Conservation (phyloP, 345 rosid genomes). For the Populus alba region DNA sequence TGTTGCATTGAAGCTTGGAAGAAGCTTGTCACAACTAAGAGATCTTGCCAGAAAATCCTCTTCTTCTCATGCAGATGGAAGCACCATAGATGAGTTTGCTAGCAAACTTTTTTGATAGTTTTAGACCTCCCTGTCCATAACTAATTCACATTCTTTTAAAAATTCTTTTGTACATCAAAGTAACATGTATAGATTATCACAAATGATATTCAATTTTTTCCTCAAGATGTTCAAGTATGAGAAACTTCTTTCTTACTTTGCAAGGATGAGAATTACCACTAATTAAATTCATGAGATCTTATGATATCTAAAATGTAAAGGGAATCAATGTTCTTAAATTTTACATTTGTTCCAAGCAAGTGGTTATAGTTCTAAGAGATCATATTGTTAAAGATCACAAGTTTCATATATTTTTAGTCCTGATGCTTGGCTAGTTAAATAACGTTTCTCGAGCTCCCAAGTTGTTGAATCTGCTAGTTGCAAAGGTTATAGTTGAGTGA, state of each 20-base stretch:
- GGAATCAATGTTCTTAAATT: background rate
- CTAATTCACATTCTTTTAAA: background rate
- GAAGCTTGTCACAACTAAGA: conserved; percentile 48
- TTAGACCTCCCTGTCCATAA: background rate
- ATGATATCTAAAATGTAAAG: background rate
- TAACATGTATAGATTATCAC: background rate
- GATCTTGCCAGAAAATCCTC: conserved; percentile 35
- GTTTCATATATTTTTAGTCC: background rate
- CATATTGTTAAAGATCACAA: background rate
- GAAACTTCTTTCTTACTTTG: background rate
- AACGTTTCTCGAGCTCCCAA: background rate
- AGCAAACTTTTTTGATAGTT: conserved; percentile 40
- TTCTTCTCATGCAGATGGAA: conserved; percentile 8
- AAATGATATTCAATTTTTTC: background rate
- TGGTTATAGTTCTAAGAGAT: background rate
- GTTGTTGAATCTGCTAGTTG: background rate
- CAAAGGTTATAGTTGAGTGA: background rate
- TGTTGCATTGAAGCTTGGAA: conserved; percentile 44
- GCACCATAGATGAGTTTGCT: conserved; percentile 34
- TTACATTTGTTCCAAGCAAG: background rate
- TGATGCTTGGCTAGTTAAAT: background rate
- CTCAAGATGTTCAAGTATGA: background rate
- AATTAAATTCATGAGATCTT: too few relatives aligned
- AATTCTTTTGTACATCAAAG: background rate
- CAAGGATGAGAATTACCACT: background rate